Conservation (phyloP, 2,329 filamentous ascomycete species). For the Phaeophleospora eucalypticola region DNA sequence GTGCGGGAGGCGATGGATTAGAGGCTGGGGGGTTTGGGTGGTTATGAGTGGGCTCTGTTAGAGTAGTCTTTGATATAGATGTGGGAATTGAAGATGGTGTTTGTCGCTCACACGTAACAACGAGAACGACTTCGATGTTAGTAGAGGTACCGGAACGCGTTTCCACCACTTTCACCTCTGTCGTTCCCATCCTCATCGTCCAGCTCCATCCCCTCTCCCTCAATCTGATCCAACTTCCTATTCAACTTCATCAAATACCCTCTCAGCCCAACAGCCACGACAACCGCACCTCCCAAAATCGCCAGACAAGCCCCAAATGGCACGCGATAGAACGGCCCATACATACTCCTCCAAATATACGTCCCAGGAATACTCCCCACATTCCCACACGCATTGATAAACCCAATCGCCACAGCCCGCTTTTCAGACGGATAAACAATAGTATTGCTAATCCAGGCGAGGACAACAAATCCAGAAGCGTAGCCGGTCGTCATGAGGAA, state of each 20-base stretch:
- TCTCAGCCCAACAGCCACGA: constrained; percentile 1
- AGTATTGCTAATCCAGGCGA: constrained; percentile 51
- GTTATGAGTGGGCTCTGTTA: no score
- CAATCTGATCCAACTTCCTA: constrained; percentile 5
- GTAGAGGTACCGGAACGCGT: no score
- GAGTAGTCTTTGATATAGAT: no score
- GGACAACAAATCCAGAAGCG: constrained; percentile 38
- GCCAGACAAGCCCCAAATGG: constrained; percentile 10
- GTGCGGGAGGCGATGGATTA: no score
- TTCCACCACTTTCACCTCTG: no score
- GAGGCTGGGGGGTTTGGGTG: no score
- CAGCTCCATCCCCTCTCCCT: constrained; percentile 2
- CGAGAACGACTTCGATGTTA: no score
- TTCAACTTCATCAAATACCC: constrained; percentile 7
- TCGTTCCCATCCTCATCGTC: no score
- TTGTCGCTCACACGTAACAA: no score
- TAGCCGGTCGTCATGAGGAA: constrained; percentile 15
- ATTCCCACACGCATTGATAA: constrained; percentile 24
- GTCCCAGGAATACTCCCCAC: constrained; percentile 12
- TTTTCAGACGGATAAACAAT: constrained; percentile 23
- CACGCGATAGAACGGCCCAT: constrained; percentile 8
- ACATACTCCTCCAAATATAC: constrained; percentile 12
- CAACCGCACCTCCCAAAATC: constrained; percentile 4
- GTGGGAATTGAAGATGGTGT: no score
- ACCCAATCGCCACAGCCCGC: constrained; percentile 23